These are phyloP conservation scores for Sugiyamaella neomexicana DNA, from an alignment of 1,139 yeast species.

Conservation along the genomic window DNA sequence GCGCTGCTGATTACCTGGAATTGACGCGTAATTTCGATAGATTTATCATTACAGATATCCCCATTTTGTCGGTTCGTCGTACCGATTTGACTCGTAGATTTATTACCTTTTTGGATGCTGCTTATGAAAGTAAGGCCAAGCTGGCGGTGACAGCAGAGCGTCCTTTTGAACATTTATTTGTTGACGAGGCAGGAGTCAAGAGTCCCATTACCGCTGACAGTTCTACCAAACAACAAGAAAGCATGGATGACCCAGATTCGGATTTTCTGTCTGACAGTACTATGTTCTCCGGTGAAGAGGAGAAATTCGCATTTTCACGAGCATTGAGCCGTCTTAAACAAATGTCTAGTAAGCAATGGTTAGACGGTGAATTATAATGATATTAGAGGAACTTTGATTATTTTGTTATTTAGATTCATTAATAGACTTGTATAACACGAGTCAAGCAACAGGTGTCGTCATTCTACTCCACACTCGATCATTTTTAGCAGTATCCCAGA, in stretches of 20 bases:
- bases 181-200: too few species aligned
- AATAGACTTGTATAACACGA: too few species aligned
- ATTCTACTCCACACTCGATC: not conserved
- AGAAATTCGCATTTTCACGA: conserved; percentile 93
- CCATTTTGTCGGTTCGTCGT: conserved; percentile 71
- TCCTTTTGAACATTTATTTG: conserved; percentile 79
- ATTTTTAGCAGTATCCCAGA: not conserved
- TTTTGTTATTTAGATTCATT: too few species aligned
- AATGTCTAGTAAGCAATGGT: conserved; percentile 93
- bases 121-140: conserved; percentile 84
- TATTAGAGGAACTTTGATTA: too few species aligned
- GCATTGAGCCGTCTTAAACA: conserved; percentile 88
- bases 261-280: conserved; percentile 74
- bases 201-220: too few species aligned
- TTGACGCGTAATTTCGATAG: conserved; percentile 76
- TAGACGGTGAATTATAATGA: conserved; percentile 17
- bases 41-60: conserved; percentile 87
- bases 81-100: conserved; percentile 87
- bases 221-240: conserved; percentile 47
- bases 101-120: conserved; percentile 92
- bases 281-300: conserved; percentile 88
- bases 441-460: too few species aligned
- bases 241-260: conserved; percentile 68
- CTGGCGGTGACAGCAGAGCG: conserved; percentile 88
- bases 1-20: conserved; percentile 94